Conservation (phyloP, 192 early-diverging fungal species). For the Neocallimastix lanati region DNA sequence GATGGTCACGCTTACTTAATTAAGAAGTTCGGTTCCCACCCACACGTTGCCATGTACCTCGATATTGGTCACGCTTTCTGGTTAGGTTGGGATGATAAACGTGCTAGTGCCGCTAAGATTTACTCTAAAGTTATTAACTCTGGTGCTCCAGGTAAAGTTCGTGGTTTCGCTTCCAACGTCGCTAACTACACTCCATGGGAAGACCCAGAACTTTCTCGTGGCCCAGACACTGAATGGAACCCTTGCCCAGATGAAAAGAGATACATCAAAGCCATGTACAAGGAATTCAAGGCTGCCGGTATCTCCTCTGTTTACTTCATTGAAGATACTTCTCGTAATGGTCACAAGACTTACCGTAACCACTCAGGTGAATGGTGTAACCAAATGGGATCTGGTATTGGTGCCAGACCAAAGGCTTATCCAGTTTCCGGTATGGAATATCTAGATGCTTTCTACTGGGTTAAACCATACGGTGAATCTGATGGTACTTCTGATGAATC, state of each 20-base stretch:
- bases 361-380: conserved; percentile 14
- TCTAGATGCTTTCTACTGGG: conserved; percentile 22
- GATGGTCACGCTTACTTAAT: conserved; percentile 22
- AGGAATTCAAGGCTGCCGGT: not conserved
- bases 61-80: conserved; percentile 22
- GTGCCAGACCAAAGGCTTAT: not conserved
- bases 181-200: conserved; percentile 18
- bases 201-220: too few relatives aligned
- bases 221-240: conserved; percentile 1
- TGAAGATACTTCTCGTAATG: conserved; percentile 10
- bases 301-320: conserved; percentile 10
- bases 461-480: conserved; percentile 17
- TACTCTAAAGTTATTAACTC: conserved; percentile 9
- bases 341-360: conserved; percentile 3
- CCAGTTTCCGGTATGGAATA: conserved; percentile 2
- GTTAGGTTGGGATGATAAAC: conserved; percentile 16
- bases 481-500: conserved; percentile 16
- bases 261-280: conserved; percentile 2
- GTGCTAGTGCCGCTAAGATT: not conserved
- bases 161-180: conserved; percentile 18
- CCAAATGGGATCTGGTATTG: conserved; percentile 14
- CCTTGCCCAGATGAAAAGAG: conserved; percentile 13
- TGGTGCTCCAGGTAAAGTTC: conserved; percentile 4
- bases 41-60: conserved; percentile 14
- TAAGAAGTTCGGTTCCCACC: conserved; percentile 4